Base-by-base conservation (phyloP, 148 eudicot species). In the Pouteria glomerata region DNA sequence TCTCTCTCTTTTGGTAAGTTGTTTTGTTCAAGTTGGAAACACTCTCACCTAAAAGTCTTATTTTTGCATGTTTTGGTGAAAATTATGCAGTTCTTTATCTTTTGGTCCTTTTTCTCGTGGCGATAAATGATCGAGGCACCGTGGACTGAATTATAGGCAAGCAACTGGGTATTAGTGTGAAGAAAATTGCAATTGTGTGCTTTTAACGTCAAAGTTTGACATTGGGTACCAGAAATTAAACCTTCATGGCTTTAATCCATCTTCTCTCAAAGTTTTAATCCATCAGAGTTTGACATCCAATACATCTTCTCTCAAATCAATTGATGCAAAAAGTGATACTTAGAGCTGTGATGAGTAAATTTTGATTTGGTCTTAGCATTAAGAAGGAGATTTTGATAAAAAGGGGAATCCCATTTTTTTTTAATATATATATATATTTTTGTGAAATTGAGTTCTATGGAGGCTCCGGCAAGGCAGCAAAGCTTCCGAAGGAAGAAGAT, bases 401-500 rank as follows among this genome's bases (percentile, higher is more conserved):
- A 18, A 19, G 29, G 56, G 57, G 57, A 0, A 3, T 30, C 52
- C n/a, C n/a, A n/a, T n/a, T n/a, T n/a, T n/a, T n/a, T n/a, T n/a
- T n/a, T n/a, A n/a, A n/a, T n/a, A n/a, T n/a, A n/a, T n/a, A n/a
- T n/a, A n/a, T n/a, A n/a, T n/a, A n/a, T 66, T 50, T 50, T 10
- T n/a, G 70, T 8, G 27, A 66, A 19, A 29, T 18, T 56, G 8
- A 58, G 23, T 57, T 37, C 16, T 26, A 81, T 81, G 84, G 78
- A 75, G 69, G 69, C 82, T 39, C 69, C 76, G 51, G 69, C 66
- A 13, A 71, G 78, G 75, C 81, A 77, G 71, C 81, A 73, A 34
- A 80, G 86, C 59, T 71, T 77, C 58, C 53, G 73, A 33, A 71
- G 72, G 74, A 73, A 70, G 74, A 82, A 79, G 83, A 83, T 76